Conservation (phyloP, 805 yeast species). For the Candida broadrunensis region DNA sequence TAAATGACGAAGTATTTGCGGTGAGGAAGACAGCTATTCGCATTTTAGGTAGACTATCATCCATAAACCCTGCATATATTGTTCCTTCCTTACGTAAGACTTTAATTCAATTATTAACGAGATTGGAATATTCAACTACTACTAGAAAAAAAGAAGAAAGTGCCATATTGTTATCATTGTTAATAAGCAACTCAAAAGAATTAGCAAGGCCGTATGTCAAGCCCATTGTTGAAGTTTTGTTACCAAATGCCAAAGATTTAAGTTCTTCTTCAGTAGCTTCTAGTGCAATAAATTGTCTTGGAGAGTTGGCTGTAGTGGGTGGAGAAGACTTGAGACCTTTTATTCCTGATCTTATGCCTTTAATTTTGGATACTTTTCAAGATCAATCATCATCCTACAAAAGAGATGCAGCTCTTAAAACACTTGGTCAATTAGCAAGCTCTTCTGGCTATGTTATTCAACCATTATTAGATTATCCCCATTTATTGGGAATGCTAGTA, state of each 20-base stretch:
- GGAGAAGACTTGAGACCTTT: constrained; percentile 80
- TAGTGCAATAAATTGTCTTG: constrained; percentile 80
- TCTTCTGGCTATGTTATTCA: constrained; percentile 94
- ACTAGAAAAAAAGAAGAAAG: constrained; percentile 81
- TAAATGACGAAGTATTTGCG: constrained; percentile 86
- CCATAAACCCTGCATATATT: constrained; percentile 91
- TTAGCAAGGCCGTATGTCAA: constrained; percentile 88
- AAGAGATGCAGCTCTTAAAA: constrained; percentile 83
- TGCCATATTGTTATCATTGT: constrained; percentile 66
- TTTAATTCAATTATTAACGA: constrained; percentile 78
- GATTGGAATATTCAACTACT: constrained; percentile 76
- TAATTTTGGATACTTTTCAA: constrained; percentile 81
- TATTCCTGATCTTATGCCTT: constrained; percentile 77
- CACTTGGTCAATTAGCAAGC: constrained; percentile 84
- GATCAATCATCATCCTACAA: constrained; percentile 89
- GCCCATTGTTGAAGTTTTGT: constrained; percentile 81
- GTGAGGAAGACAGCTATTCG: constrained; percentile 76
- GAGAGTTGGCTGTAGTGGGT: constrained; percentile 84
- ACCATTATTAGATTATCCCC: constrained; percentile 90
- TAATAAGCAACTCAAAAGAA: constrained; percentile 75
- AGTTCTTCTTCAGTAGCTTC: constrained; percentile 77
- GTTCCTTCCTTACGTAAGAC: constrained; percentile 90
- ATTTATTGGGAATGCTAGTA: constrained; percentile 75
- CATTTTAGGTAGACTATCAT: constrained; percentile 79
- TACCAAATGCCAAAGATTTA: constrained; percentile 70